Evolutionary conservation across 1,284 basidiomycete genomes (phyloP).

Genomic region (Meripilus lineatus): DNA sequence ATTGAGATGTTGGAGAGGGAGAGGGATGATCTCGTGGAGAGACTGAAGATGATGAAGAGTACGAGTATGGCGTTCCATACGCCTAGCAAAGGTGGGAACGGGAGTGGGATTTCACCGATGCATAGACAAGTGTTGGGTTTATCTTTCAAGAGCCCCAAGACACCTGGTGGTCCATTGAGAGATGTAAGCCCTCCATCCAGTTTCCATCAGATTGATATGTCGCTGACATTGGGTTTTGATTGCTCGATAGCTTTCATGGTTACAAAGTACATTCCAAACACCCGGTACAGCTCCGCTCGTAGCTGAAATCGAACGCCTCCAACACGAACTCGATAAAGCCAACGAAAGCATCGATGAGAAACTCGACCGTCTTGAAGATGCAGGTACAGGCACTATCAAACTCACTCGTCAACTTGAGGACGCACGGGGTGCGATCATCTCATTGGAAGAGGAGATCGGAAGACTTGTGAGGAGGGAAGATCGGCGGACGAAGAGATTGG

Average conservation of each 20-base stretch:
- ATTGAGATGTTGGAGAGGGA: constrained; percentile 74
- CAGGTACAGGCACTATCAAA: constrained; percentile 64
- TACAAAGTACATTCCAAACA: constrained; percentile 54
- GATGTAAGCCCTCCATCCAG: constrained; percentile 48
- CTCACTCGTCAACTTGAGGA: constrained; percentile 69
- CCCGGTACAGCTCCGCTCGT: constrained; percentile 51
- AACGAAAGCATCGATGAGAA: constrained; percentile 84
- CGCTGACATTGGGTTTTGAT: not conserved
- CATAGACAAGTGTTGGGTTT: constrained; percentile 66
- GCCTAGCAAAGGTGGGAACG: constrained; percentile 48
- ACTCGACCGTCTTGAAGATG: constrained; percentile 75
- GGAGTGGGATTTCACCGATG: constrained; percentile 62
- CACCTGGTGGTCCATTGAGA: constrained; percentile 69
- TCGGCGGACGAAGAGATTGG: constrained; percentile 50
- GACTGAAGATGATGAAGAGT: constrained; percentile 53
- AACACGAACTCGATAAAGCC: constrained; percentile 66
- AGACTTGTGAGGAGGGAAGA: constrained; percentile 61
- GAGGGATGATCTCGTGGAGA: constrained; percentile 67
- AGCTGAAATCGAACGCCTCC: constrained; percentile 60
- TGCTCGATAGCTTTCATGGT: constrained; percentile 57
- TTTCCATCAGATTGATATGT: constrained; percentile 4
- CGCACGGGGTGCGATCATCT: constrained; percentile 49
- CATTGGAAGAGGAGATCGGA: constrained; percentile 64
- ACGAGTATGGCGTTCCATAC: constrained; percentile 39
- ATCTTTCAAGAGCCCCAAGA: constrained; percentile 64